Evolutionary conservation across 495 filamentous ascomycete genomes (phyloP), one percentile per base, ranked within the genome.

Genomic region (Pseudotulostoma volvatum): DNA sequence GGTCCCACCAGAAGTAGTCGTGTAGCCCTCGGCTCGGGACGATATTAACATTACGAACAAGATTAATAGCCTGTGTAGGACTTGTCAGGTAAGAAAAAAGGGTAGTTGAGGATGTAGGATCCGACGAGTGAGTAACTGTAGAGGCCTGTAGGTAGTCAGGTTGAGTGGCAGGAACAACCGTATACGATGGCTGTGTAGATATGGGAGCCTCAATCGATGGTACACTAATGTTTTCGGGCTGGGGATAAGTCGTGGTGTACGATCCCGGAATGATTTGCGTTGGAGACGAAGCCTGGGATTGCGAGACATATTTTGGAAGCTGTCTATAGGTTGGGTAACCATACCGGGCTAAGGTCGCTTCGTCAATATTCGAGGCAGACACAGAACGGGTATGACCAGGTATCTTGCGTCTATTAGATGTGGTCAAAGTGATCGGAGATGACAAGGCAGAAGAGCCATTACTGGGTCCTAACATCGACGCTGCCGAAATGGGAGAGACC

Each of bases 1-100:
- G 71, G 45, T 95, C 86, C 81, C 81, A 95, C 86, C 86, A 95
- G 52, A 84, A 88, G 52, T 92, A 79, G 49, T 77, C 77, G 50
- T 81, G 74, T 47, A 77, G 55, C 32, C 77, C 77, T 30, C 84
- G 74, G 18, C 73, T 70, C 16, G 72, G 67, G 7, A 74, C 66
- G 52, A 81, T 73, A 45, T 76, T 83, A 48, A 87, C 72, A 39
- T 77, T 81, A 45, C 77, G 81, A 9, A 92, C 81, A n/a, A 93
- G 64, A 21, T 74, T 76, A 7, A 86, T 79, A 14, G 81, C 72
- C 25, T 83, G 85, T 45, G 87, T 93, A 33, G 81, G 64, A 0
- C 69, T 60, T 9, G 81, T 87, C 21, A 95, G 68, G 50, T 92
- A 90, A 18, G 75, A 67, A 45, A 84, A 68, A 36, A 93, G 61